Base-by-base conservation (phyloP, 768 basidiomycete genomes). In the Cyathus striatus region DNA sequence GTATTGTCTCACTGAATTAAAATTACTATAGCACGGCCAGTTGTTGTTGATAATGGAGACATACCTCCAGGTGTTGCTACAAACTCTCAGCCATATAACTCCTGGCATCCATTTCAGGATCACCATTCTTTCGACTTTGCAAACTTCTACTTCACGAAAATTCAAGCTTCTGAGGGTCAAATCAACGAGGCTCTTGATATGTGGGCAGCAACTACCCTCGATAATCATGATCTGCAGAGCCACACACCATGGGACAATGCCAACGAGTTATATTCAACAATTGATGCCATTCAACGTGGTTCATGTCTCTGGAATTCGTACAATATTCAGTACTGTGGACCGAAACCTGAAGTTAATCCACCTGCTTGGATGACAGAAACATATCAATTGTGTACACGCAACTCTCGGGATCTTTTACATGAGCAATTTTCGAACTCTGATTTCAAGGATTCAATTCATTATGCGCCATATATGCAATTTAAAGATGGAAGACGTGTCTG, bases 401-500 rank as follows among this genome's bases (percentile, higher is more conserved):
- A 60, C 33, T 21, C 49, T 4, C 41, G 44, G 1, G 14, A 3
- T 0, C 35, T 57, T 12, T 14, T 60, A 17, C 41, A 53, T 3
- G 23, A 60, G 23, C 59, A 58, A 43, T 45, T 60, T 1, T 3
- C 40, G 4, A 53, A 42, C 3, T n/a, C 45, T 12, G 46, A 55
- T 16, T 52, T 60, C 38, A 18, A 24, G 2, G 40, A 43, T 25
- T 3, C 43, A 4, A 49, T 61, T 36, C 44, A 55, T 38, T 32
- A 39, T 30, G 41, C 46, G 5, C 58, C 62, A 4, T 62, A 58
- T 41, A 50, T 43, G 10, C 49, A 63, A 40, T 61, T 55, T 41
- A 43, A 57, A 12, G 24, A 41, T n/a, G 47, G 51, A 13, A 37
- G 59, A 1, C 49, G 59, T 5, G 49, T 57, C 1, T 66, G 47